Evolutionary conservation across 768 basidiomycete species (phyloP).

Genomic region (Leucosporidium yakuticum): DNA sequence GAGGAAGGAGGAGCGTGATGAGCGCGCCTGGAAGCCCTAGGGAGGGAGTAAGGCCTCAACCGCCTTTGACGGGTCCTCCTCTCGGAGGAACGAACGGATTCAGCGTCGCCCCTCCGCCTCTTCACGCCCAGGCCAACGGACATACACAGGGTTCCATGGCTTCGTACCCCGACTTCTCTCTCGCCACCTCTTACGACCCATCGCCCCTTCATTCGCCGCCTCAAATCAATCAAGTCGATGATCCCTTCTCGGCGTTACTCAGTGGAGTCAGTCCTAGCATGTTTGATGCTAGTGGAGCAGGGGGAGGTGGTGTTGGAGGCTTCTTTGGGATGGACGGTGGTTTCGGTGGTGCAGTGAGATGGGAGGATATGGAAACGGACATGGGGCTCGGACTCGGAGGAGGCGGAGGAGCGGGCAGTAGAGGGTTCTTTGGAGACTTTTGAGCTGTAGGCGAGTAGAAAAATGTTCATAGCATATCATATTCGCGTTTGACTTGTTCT

Average conservation of each 20-base stretch:
- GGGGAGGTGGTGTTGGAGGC: background rate
- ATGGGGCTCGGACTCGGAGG: background rate
- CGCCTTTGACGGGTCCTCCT: slow-evolving; percentile 12
- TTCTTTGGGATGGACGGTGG: slow-evolving; percentile 22
- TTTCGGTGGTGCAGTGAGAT: slow-evolving; percentile 1
- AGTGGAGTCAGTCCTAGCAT: slow-evolving; percentile 13
- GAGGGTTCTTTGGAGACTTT: too few species aligned
- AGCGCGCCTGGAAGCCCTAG: background rate
- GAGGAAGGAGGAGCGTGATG: slow-evolving; percentile 13
- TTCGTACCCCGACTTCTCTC: background rate
- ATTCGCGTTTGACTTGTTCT: too few species aligned
- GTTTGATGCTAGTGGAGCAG: slow-evolving; percentile 9
- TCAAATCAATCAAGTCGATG: background rate
- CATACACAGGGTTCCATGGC: too few species aligned
- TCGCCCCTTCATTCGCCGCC: background rate
- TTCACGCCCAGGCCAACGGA: background rate
- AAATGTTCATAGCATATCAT: too few species aligned
- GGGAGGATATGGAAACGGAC: slow-evolving; percentile 2
- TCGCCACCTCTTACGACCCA: background rate
- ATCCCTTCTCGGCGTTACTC: slow-evolving; percentile 24
- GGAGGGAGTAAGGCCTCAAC: background rate
- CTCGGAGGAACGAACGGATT: slow-evolving; percentile 17
- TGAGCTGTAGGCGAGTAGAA: too few species aligned
- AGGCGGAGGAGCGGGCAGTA: too few species aligned
- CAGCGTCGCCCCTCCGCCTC: slow-evolving; percentile 8